Percentiles rank a stretch among this genome's conserved stretches.
Conservation (phyloP, 2,329 filamentous ascomycete genomes). For the Zymoseptoria passerinii region DNA sequence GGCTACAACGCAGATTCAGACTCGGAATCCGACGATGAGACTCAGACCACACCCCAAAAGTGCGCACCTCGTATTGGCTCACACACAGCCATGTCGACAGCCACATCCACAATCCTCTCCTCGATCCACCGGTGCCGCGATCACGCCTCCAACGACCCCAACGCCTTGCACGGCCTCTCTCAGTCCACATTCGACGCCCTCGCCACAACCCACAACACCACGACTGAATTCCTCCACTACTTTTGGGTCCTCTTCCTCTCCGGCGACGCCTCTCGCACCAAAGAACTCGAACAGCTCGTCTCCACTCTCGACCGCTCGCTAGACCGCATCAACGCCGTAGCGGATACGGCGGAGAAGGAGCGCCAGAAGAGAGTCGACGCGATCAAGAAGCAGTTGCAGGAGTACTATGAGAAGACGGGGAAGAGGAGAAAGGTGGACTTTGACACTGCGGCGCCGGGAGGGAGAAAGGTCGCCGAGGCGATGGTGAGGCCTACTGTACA, state of each 20-base stretch:
- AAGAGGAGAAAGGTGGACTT: slow-evolving; percentile 57
- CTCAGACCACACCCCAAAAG: slow-evolving; percentile 30
- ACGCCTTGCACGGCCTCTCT: slow-evolving; percentile 30
- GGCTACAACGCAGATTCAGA: slow-evolving; percentile 60
- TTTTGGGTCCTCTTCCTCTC: slow-evolving; percentile 93
- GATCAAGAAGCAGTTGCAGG: slow-evolving; percentile 61
- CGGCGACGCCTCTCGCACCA: slow-evolving; percentile 66
- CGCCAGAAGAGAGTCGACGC: slow-evolving; percentile 58
- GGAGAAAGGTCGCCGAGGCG: slow-evolving; percentile 63
- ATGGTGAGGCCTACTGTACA: slow-evolving; percentile 67
- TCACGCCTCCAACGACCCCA: slow-evolving; percentile 17
- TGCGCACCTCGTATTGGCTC: slow-evolving; percentile 56
- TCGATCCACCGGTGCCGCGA: slow-evolving; percentile 49
- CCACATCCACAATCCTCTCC: slow-evolving; percentile 58
- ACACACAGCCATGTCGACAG: slow-evolving; percentile 54
- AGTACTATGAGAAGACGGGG: slow-evolving; percentile 62
- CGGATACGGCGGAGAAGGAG: slow-evolving; percentile 68
- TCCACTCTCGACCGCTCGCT: slow-evolving; percentile 72
- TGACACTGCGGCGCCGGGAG: slow-evolving; percentile 61
- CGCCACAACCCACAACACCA: slow-evolving; percentile 80
- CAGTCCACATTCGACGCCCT: slow-evolving; percentile 51
- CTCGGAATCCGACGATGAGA: slow-evolving; percentile 49
- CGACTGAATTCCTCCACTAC: slow-evolving; percentile 90
- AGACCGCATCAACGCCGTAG: slow-evolving; percentile 71
- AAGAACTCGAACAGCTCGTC: slow-evolving; percentile 71